Conservation (phyloP, 2,329 filamentous ascomycete species). For the Aspergillus neotritici region DNA sequence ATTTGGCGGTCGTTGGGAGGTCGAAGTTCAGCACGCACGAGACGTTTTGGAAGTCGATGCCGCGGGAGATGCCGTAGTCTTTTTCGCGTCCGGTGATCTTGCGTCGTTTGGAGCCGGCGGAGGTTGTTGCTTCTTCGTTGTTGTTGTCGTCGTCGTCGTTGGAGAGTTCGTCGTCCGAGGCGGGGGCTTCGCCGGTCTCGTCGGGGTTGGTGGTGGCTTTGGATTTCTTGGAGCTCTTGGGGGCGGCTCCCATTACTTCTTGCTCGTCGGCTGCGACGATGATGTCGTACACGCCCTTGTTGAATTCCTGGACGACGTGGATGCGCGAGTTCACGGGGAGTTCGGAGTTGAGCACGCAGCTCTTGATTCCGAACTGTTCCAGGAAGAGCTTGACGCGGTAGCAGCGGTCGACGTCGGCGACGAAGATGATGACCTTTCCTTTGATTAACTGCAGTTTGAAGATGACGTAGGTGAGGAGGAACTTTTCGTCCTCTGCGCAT, state of each 20-base stretch:
- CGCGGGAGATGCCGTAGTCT: constrained; percentile 91
- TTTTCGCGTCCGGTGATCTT: constrained; percentile 65
- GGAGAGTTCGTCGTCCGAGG: constrained; percentile 27
- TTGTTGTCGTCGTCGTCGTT: constrained; percentile 37
- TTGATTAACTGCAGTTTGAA: constrained; percentile 93
- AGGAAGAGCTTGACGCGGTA: constrained; percentile 93
- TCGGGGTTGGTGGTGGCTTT: constrained; percentile 14
- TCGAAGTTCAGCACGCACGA: constrained; percentile 96
- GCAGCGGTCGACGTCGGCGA: constrained; percentile 79
- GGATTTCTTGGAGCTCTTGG: constrained; percentile 30
- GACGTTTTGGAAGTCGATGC: constrained; percentile 95
- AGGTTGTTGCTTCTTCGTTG: constrained; percentile 25
- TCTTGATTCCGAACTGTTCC: constrained; percentile 93
- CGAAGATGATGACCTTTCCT: constrained; percentile 82
- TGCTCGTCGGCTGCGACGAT: constrained; percentile 94
- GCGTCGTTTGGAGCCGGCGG: constrained; percentile 49
- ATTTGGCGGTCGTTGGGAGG: constrained; percentile 78
- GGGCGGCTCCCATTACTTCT: constrained; percentile 63
- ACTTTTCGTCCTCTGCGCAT: constrained; percentile 96
- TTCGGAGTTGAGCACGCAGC: constrained; percentile 90
- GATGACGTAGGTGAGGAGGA: constrained; percentile 84
- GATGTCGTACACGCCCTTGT: constrained; percentile 93
- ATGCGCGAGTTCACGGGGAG: constrained; percentile 87
- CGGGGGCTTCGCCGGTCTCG: constrained; percentile 19
- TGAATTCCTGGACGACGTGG: constrained; percentile 96